phyloP scores from a whole-genome alignment of 768 basidiomycete species.

The Naganishia randhawae region DNA sequence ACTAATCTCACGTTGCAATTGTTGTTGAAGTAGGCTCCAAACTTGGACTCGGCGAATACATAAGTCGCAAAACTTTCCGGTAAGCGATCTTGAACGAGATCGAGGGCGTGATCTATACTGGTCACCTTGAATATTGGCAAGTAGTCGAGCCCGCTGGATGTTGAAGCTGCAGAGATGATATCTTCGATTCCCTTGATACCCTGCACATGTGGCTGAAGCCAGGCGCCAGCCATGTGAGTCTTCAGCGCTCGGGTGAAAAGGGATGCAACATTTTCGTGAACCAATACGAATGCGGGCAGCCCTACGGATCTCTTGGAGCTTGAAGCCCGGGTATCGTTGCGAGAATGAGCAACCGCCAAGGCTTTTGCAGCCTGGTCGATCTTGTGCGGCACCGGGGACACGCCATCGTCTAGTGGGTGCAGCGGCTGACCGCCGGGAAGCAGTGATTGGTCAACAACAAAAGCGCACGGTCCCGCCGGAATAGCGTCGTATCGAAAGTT shows the following conservation, averaged over 20 bases:
- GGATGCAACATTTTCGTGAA: constrained; percentile 24
- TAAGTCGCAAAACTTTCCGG: constrained; percentile 6
- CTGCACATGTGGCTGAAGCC: constrained; percentile 5
- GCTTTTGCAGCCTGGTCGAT: constrained; percentile 5
- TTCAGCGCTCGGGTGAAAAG: constrained; percentile 9
- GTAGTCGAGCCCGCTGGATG: constrained; percentile 19
- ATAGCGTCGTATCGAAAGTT: constrained; percentile 4
- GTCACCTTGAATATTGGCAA: constrained; percentile 23
- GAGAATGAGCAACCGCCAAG: constrained; percentile 7
- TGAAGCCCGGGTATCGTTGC: background rate
- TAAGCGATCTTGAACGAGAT: constrained; percentile 11
- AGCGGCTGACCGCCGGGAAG: constrained; percentile 14
- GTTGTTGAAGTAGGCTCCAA: constrained; percentile 23
- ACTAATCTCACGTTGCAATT: constrained; percentile 1
- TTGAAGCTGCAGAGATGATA: background rate
- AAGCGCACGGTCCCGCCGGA: background rate
- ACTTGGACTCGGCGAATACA: constrained; percentile 23
- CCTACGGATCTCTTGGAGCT: background rate
- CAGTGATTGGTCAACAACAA: constrained; percentile 27
- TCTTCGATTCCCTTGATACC: constrained; percentile 3
- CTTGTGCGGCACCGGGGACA: background rate
- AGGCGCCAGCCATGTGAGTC: background rate
- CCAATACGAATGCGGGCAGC: constrained; percentile 12
- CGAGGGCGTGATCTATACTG: constrained; percentile 22
- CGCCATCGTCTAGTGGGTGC: constrained; percentile 2